phyloP scores from a whole-genome alignment of 768 basidiomycete genomes.

The Amanita polypyramis region DNA sequence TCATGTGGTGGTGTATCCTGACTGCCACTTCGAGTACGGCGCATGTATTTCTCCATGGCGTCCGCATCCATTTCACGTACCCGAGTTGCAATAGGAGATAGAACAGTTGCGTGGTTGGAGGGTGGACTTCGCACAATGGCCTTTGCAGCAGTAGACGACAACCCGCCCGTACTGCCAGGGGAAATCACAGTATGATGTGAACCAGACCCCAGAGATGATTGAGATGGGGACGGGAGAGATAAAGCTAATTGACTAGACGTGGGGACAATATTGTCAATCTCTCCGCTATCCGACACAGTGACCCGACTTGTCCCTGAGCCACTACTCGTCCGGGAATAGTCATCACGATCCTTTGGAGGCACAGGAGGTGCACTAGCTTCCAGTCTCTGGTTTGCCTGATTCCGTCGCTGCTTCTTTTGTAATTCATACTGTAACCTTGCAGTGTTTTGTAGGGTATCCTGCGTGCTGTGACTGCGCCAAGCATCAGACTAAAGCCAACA shows the following conservation, averaged over 20 bases:
- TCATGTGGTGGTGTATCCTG: slow-evolving; percentile 63
- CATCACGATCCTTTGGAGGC: slow-evolving; percentile 33
- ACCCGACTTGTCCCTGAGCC: slow-evolving; percentile 76
- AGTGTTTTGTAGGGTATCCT: slow-evolving; percentile 71
- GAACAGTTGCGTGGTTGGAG: slow-evolving; percentile 29
- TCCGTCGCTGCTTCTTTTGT: slow-evolving; percentile 66
- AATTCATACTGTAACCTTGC: slow-evolving; percentile 70
- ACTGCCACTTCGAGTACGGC: slow-evolving; percentile 76
- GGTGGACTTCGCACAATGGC: slow-evolving; percentile 26
- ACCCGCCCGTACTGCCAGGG: slow-evolving; percentile 20
- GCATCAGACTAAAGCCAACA: slow-evolving; percentile 2
- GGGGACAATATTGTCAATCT: slow-evolving; percentile 36
- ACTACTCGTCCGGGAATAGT: slow-evolving; percentile 55
- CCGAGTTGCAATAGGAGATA: slow-evolving; percentile 72
- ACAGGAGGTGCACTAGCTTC: slow-evolving; percentile 47
- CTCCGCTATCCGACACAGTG: slow-evolving; percentile 65
- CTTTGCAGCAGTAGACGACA: slow-evolving; percentile 24
- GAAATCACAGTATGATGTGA: slow-evolving; percentile 20
- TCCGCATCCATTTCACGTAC: slow-evolving; percentile 80
- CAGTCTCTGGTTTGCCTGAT: slow-evolving; percentile 53
- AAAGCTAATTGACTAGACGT: slow-evolving; percentile 42
- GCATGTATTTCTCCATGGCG: slow-evolving; percentile 80
- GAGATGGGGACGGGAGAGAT: slow-evolving; percentile 50
- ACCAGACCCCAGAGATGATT: slow-evolving; percentile 37
- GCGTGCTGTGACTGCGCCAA: slow-evolving; percentile 50